Conservation (phyloP, 2,329 filamentous ascomycete species). For the Didymella arachidicola region DNA sequence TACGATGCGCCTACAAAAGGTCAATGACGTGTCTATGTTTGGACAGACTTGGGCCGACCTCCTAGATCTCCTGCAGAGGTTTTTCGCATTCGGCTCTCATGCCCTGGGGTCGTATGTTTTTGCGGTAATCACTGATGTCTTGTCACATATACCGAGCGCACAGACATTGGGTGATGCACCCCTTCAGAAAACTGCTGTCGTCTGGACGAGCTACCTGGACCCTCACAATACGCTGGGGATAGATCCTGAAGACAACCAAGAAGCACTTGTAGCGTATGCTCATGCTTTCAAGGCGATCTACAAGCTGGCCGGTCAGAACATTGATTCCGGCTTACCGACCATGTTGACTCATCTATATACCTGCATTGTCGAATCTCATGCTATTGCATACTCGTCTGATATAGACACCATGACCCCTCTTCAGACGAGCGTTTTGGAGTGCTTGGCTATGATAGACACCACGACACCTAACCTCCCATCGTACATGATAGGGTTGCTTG, state of each 20-base stretch:
- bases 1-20: constrained; percentile 76
- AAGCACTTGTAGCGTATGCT: constrained; percentile 85
- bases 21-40: constrained; percentile 72
- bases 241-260: constrained; percentile 67
- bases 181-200: constrained; percentile 43
- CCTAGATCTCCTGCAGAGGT: constrained; percentile 70
- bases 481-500: constrained; percentile 72
- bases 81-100: constrained; percentile 52
- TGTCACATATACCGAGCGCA: constrained; percentile 42
- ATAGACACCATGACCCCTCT: constrained; percentile 76
- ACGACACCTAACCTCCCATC: constrained; percentile 71
- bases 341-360: constrained; percentile 75
- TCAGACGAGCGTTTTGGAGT: constrained; percentile 73
- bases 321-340: constrained; percentile 68
- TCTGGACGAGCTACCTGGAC: constrained; percentile 48
- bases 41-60: constrained; percentile 78
- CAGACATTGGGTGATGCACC: constrained; percentile 33
- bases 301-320: constrained; percentile 70
- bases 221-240: constrained; percentile 34
- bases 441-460: constrained; percentile 71
- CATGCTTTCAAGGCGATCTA: constrained; percentile 80
- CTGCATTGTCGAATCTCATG: constrained; percentile 74
- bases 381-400: constrained; percentile 73
- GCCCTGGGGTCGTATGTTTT: constrained; percentile 55
- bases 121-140: constrained; percentile 49